Percentiles rank a stretch among this genome's conserved stretches.
phyloP scores from a whole-genome alignment of 31 red algal species.

The Asparagopsis taxiformis region DNA sequence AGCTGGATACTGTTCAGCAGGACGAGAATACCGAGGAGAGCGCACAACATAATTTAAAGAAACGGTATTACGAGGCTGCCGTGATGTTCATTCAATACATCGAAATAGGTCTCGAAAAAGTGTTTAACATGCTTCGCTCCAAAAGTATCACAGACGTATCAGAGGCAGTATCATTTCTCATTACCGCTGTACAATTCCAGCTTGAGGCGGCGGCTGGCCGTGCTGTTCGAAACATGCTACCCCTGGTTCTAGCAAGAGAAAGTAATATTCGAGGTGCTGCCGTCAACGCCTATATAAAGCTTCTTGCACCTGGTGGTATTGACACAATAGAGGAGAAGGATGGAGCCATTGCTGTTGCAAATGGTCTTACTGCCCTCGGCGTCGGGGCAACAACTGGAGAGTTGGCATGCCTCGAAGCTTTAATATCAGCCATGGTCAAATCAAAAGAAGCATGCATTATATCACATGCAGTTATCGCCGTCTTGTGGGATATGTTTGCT shows the following conservation, averaged over 20 bases:
- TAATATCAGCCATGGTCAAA: conserved; percentile 42
- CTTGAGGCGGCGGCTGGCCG: conserved; percentile 54
- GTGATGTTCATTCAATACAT: conserved; percentile 49
- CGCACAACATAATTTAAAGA: conserved; percentile 17
- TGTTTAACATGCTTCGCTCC: conserved; percentile 76
- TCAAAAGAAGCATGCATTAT: conserved; percentile 22
- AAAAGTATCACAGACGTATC: conserved; percentile 78
- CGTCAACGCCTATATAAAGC: conserved; percentile 65
- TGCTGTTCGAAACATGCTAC: conserved; percentile 67
- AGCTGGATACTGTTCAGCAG: background rate
- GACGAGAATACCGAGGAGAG: conserved; percentile 12
- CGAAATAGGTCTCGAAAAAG: conserved; percentile 31
- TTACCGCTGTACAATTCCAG: conserved; percentile 75
- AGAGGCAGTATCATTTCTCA: conserved; percentile 78
- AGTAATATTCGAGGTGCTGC: conserved; percentile 45
- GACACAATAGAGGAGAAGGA: conserved; percentile 36
- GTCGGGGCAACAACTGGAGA: conserved; percentile 69
- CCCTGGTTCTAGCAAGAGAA: conserved; percentile 78
- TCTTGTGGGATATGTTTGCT: conserved; percentile 82
- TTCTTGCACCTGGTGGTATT: conserved; percentile 53
- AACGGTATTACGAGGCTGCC: conserved; percentile 46
- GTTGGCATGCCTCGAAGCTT: conserved; percentile 65
- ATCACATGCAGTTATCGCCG: conserved; percentile 42
- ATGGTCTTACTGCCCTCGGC: conserved; percentile 56
- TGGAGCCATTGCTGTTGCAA: conserved; percentile 45